A percentile compares a stretch with the other conserved stretches of the same genome.
Evolutionary conservation across 352 stramenopile genomes (phyloP).

Genomic region (Phytophthora pluvialis): DNA sequence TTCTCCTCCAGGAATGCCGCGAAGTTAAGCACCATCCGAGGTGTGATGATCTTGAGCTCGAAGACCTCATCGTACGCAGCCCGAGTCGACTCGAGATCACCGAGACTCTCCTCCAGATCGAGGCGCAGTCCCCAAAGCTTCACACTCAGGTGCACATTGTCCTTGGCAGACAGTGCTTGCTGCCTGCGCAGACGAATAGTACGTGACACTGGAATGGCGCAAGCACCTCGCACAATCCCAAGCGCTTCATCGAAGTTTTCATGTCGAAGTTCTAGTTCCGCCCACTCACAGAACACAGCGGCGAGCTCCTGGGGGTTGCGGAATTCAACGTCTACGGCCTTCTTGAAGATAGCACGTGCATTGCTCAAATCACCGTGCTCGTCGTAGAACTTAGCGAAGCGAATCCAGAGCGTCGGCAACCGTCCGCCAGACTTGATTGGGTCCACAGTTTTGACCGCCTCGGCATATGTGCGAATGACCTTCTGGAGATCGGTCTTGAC

Average conservation of each 20-base stretch:
- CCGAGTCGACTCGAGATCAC: conserved; percentile 94
- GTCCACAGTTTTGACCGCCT: conserved; percentile 94
- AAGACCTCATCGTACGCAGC: conserved; percentile 96
- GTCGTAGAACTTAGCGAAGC: conserved; percentile 97
- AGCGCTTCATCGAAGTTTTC: conserved; percentile 96
- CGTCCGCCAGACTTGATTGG: conserved; percentile 84
- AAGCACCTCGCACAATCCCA: conserved; percentile 84
- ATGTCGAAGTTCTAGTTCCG: conserved; percentile 96
- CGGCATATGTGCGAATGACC: conserved; percentile 86
- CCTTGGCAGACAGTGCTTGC: conserved; percentile 54
- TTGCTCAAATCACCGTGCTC: conserved; percentile 91
- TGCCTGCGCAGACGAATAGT: conserved; percentile 64
- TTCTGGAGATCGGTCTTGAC: conserved; percentile 59
- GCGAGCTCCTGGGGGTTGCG: conserved; percentile 94
- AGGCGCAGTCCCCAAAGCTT: conserved; percentile 97
- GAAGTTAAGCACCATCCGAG: conserved; percentile 98
- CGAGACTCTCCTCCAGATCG: conserved; percentile 98
- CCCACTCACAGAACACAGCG: conserved; percentile 93
- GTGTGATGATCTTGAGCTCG: conserved; percentile 97
- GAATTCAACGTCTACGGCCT: conserved; percentile 80
- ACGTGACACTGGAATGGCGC: conserved; percentile 57
- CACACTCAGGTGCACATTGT: conserved; percentile 91
- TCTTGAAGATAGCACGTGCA: conserved; percentile 93
- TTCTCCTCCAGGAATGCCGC: conserved; percentile 96
- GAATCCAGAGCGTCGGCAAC: conserved; percentile 93